Percentiles rank a stretch among this genome's conserved stretches.
phyloP scores from a whole-genome alignment of 2,329 filamentous ascomycete species.

The Colletotrichum sp. region DNA sequence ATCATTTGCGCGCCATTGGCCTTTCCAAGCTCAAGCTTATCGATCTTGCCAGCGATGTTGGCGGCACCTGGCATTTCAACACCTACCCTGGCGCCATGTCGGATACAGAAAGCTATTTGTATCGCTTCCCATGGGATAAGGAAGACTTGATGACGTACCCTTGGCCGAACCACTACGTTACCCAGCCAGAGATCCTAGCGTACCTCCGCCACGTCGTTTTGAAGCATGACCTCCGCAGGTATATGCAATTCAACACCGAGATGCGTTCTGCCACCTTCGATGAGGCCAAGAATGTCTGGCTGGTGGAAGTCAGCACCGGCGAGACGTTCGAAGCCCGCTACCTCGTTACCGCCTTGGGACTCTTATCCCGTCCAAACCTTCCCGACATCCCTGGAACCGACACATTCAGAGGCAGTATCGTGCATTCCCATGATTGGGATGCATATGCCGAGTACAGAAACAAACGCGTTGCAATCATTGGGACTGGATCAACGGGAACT shows the following conservation, averaged over 20 bases:
- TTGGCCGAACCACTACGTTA: background rate
- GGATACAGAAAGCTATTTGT: background rate
- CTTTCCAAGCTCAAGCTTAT: background rate
- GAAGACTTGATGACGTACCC: slow-evolving; percentile 11
- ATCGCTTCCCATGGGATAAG: slow-evolving; percentile 5
- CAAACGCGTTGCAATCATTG: background rate
- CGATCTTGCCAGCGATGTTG: slow-evolving; percentile 26
- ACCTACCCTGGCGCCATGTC: slow-evolving; percentile 21
- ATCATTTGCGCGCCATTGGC: background rate
- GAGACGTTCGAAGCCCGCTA: background rate
- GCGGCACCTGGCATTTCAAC: slow-evolving; percentile 27
- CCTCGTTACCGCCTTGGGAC: background rate
- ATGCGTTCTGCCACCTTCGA: background rate
- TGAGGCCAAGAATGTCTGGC: background rate
- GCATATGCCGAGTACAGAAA: background rate
- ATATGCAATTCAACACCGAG: background rate
- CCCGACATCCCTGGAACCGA: background rate
- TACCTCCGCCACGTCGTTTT: slow-evolving; percentile 1
- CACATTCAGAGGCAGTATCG: background rate
- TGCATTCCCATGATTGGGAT: background rate
- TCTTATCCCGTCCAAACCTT: background rate
- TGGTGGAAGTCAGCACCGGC: background rate
- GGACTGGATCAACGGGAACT: background rate
- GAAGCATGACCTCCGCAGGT: background rate
- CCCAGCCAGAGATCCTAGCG: slow-evolving; percentile 8